phyloP scores from a whole-genome alignment of 2,329 filamentous ascomycete species.

The Diaporthe citri region DNA sequence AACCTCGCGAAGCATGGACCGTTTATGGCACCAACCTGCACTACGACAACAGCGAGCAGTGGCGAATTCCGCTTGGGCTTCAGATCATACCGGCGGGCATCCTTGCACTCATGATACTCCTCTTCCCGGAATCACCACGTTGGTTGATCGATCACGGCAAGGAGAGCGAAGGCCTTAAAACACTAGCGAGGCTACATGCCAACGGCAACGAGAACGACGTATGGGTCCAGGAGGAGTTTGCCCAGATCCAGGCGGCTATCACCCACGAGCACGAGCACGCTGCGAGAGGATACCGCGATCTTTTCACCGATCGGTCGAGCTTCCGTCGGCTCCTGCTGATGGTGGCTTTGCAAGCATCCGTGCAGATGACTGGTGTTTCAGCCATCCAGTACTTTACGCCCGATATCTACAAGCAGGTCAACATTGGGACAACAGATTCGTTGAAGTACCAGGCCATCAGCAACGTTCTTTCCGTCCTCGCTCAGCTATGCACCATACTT shows the following conservation, averaged over 20 bases:
- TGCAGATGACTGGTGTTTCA: constrained; percentile 32
- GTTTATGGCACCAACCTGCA: constrained; percentile 14
- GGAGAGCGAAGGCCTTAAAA: constrained; percentile 4
- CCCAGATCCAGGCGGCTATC: constrained; percentile 26
- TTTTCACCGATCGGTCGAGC: constrained; percentile 22
- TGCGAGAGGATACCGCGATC: neutral
- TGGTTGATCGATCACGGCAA: constrained; percentile 32
- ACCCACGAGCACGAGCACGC: constrained; percentile 24
- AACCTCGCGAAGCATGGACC: constrained; percentile 7
- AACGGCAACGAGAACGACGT: constrained; percentile 26
- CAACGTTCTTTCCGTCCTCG: constrained; percentile 22
- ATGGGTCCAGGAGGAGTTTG: constrained; percentile 23
- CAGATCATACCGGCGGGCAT: constrained; percentile 29
- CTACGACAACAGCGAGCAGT: constrained; percentile 12
- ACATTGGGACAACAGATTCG: constrained; percentile 7
- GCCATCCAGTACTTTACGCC: constrained; percentile 33
- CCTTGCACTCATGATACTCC: constrained; percentile 20
- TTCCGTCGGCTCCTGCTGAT: constrained; percentile 15
- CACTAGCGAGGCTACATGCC: constrained; percentile 21
- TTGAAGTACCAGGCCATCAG: constrained; percentile 30
- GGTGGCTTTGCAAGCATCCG: constrained; percentile 16
- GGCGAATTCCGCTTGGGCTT: constrained; percentile 35
- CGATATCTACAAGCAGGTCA: constrained; percentile 29
- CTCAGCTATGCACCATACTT: neutral
- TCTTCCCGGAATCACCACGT: constrained; percentile 31